Base-by-base conservation (phyloP, 2,329 filamentous ascomycete species). In the Penicillium concentricum region DNA sequence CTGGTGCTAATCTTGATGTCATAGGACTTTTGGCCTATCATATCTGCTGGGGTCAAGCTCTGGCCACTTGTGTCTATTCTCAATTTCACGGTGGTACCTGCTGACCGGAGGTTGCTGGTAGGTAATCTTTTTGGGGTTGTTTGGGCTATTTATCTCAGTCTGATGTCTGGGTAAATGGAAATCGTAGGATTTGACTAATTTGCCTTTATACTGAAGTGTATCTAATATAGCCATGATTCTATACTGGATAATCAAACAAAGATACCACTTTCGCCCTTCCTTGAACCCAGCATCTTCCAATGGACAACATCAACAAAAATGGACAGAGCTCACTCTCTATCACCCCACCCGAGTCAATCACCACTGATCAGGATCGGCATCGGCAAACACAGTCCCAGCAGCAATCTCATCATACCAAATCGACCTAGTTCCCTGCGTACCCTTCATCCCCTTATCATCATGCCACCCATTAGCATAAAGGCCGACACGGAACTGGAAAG, bases 401-500 rank as follows among this genome's bases (percentile, higher is more conserved):
- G 76, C 73, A 56, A 82, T 74, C 69, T 81, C 75, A 60, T 82
- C 80, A 61, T 76, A 80, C 77, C 79, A 82, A n/a, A 81, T 65
- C 68, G 80, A 73, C 9, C 80, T 71, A 20, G 75, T 76, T 0
- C 65, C 62, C 69, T 81, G 79, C 16, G 58, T 73, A 1, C 77
- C 78, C 44, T 70, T 60, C 62, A 73, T 72, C 16, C 69, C 64
- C 1, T 67, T 67, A 37, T 78, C 69, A 58, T 82, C 79, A 56
- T 79, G 68, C 80, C 79, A 82, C 12, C 74, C 73, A 63, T 81
- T 82, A 1, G 79, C 79, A 65, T 82, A 82, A 30, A 82, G 65
- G 0, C 80, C 80, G 12, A 81, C 75, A 0, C 61, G 55, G 67
- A 80, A 81, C 64, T 78, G 71, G 61, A 82, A 82, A 4, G 65